Conservation (phyloP, 139 green algal species). For the Eudorina sp. region DNA sequence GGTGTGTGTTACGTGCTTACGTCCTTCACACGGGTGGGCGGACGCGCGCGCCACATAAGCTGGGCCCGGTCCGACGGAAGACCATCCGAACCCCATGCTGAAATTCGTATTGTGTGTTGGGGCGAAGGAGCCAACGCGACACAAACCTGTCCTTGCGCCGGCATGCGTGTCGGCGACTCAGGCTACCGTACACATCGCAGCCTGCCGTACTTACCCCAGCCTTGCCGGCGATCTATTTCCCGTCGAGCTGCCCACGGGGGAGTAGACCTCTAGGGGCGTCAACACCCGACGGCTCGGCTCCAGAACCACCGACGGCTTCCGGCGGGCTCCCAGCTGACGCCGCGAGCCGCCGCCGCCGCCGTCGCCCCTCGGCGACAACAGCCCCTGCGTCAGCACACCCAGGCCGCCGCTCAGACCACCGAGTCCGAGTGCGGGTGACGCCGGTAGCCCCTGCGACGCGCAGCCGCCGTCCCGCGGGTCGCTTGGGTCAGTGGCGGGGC, state of each 20-base stretch:
- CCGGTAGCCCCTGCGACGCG: too few relatives aligned
- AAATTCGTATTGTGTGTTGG: too few relatives aligned
- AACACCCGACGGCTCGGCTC: background rate
- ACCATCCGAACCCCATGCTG: too few relatives aligned
- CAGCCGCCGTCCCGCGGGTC: background rate
- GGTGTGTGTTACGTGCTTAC: too few relatives aligned
- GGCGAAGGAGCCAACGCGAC: too few relatives aligned
- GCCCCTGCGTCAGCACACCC: background rate
- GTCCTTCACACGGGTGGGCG: too few relatives aligned
- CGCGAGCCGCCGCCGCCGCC: too few relatives aligned
- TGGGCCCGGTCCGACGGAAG: too few relatives aligned
- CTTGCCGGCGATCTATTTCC: background rate
- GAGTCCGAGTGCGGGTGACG: background rate
- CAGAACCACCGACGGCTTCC: slow-evolving; percentile 7
- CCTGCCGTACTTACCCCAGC: background rate
- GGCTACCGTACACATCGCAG: background rate
- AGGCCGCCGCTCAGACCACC: background rate
- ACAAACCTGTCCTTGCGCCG: too few relatives aligned
- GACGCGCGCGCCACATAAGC: too few relatives aligned
- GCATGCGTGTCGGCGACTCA: too few relatives aligned
- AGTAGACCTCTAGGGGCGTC: background rate
- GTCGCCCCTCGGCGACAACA: background rate
- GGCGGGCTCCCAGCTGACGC: background rate
- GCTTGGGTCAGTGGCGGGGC: background rate
- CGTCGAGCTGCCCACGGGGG: background rate